A percentile compares a stretch with the other conserved stretches of the same genome.
These are phyloP conservation scores for Gastrolobium bilobum DNA, from an alignment of 306 rosid species.

Conservation along the genomic window DNA sequence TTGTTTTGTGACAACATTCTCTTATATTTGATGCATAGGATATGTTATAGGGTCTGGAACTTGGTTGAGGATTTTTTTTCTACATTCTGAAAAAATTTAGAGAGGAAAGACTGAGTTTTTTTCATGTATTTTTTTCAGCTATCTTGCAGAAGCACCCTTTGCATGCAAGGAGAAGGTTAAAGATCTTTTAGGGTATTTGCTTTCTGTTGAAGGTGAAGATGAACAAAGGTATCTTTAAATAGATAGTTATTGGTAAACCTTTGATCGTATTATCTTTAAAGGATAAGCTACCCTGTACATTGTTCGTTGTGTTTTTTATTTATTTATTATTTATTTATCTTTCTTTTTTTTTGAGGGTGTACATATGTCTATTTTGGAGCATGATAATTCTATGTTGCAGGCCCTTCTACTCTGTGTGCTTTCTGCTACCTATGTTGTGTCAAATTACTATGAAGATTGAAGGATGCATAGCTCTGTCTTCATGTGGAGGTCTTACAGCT, in stretches of 20 bases:
- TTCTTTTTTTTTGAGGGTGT: no score
- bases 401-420: slow-evolving; percentile 83
- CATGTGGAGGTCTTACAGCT: slow-evolving; percentile 75
- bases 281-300: no score
- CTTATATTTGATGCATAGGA: slow-evolving; percentile 14
- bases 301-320: no score
- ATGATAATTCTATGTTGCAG: slow-evolving; percentile 58
- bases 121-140: slow-evolving; percentile 68
- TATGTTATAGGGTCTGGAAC: slow-evolving; percentile 1
- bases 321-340: no score
- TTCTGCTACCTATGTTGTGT: slow-evolving; percentile 90
- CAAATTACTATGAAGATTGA: slow-evolving; percentile 80
- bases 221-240: slow-evolving; percentile 74
- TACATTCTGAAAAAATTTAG: slow-evolving; percentile 2
- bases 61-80: slow-evolving; percentile 32
- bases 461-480: slow-evolving; percentile 76
- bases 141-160: slow-evolving; percentile 90
- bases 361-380: slow-evolving; percentile 7
- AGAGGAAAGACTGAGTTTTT: slow-evolving; percentile 22
- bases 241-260: slow-evolving; percentile 29
- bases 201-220: slow-evolving; percentile 86
- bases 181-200: slow-evolving; percentile 82
- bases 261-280: not conserved
- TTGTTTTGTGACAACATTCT: slow-evolving; percentile 30
- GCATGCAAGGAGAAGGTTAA: slow-evolving; percentile 84